Percentiles rank a stretch among this genome's conserved stretches.
Conservation (phyloP, 352 stramenopile species). For the Globisporangium paroecandrum region DNA sequence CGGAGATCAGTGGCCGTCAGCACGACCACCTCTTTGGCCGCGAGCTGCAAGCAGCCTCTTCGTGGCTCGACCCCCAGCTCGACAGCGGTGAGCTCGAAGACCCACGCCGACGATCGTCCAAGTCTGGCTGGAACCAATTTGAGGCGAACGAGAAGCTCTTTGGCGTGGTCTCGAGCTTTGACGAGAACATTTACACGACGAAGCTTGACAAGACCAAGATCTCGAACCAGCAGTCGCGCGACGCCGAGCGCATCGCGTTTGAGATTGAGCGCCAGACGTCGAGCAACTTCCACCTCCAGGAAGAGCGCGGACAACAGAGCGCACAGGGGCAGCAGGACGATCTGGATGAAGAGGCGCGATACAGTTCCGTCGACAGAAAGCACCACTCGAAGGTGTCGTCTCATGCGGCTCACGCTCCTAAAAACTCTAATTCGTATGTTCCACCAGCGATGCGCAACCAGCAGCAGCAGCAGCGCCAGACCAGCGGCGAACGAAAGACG, state of each 20-base stretch:
- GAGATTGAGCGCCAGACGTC: conserved; percentile 93
- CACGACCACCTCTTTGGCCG: conserved; percentile 68
- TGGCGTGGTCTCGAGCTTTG: conserved; percentile 93
- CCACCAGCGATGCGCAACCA: conserved; percentile 66
- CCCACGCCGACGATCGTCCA: conserved; percentile 33
- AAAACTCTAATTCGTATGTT: conserved; percentile 52
- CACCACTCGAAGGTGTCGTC: conserved; percentile 10
- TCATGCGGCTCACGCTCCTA: conserved; percentile 1
- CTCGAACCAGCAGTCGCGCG: conserved; percentile 77
- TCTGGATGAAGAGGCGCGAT: conserved; percentile 95
- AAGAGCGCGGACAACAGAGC: conserved; percentile 90
- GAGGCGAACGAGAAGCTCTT: conserved; percentile 96
- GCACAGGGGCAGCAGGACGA: conserved; percentile 46
- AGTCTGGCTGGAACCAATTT: conserved; percentile 94
- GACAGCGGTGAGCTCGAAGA: conserved; percentile 76
- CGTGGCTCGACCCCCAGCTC: conserved; percentile 79
- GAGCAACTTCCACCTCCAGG: conserved; percentile 93
- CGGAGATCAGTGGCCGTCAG: conserved; percentile 84
- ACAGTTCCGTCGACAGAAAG: conserved; percentile 91
- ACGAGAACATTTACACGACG: conserved; percentile 99
- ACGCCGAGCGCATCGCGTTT: conserved; percentile 91
- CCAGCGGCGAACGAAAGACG: conserved; percentile 27
- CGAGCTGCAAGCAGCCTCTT: conserved; percentile 63
- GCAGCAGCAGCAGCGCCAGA: conserved; percentile 25
- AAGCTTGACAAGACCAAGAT: conserved; percentile 93